Evolutionary conservation across 2,329 filamentous ascomycete species (phyloP).

Genomic region (Bipolaris bicolor): DNA sequence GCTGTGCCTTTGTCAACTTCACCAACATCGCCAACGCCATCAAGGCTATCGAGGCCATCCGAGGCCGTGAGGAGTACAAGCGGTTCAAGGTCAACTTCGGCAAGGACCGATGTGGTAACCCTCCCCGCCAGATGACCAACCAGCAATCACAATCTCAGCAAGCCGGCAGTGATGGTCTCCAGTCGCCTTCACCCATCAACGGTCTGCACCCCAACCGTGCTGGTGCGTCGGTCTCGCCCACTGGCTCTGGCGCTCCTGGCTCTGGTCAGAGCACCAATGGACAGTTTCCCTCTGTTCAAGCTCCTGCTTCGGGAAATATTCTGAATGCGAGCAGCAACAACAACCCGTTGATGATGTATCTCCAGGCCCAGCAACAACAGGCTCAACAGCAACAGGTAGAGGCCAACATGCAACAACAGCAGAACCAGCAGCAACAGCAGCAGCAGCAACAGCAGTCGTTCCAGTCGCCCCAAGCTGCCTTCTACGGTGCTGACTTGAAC

Average conservation of each 20-base stretch:
- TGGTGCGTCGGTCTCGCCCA: slow-evolving; percentile 66
- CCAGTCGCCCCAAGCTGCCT: slow-evolving; percentile 76
- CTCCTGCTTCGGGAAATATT: slow-evolving; percentile 72
- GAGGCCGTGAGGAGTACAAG: slow-evolving; percentile 94
- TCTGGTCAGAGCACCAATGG: slow-evolving; percentile 62
- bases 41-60: slow-evolving; percentile 96
- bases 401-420: slow-evolving; percentile 43
- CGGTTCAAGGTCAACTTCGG: slow-evolving; percentile 99
- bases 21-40: slow-evolving; percentile 99
- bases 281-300: slow-evolving; percentile 64
- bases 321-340: slow-evolving; percentile 78
- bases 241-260: slow-evolving; percentile 62
- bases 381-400: slow-evolving; percentile 54
- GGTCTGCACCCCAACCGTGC: slow-evolving; percentile 62
- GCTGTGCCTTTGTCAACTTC: slow-evolving; percentile 99
- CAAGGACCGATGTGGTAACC: slow-evolving; percentile 97
- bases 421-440: slow-evolving; percentile 32
- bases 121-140: slow-evolving; percentile 81
- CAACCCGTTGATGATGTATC: slow-evolving; percentile 92
- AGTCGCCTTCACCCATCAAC: slow-evolving; percentile 64
- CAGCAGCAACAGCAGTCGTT: slow-evolving; percentile 60
- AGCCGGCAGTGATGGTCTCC: slow-evolving; percentile 64
- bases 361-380: slow-evolving; percentile 68
- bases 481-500: slow-evolving; percentile 74
- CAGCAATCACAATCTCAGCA: slow-evolving; percentile 67